phyloP scores from a whole-genome alignment of 2,329 filamentous ascomycete species.

The Nemania sp. region DNA sequence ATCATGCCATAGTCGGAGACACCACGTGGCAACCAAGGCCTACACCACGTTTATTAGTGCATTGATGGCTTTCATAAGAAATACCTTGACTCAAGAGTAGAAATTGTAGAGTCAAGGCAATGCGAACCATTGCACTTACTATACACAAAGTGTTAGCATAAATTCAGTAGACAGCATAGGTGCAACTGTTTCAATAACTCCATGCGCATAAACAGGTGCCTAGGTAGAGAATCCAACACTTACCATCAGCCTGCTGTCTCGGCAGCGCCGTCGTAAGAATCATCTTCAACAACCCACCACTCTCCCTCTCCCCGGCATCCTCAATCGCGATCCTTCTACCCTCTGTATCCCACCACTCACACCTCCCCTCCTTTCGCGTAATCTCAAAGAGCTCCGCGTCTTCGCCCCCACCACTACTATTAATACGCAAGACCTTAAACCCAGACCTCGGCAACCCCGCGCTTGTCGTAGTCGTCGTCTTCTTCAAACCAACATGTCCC shows the following conservation, averaged over 20 bases:
- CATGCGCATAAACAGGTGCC: no score
- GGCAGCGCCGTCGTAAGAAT: constrained; percentile 15
- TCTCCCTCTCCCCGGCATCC: constrained; percentile 6
- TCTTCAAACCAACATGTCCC: constrained; percentile 22
- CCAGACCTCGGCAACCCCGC: constrained; percentile 1
- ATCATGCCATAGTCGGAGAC: constrained; percentile 22
- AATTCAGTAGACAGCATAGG: neutral
- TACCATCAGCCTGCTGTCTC: constrained; percentile 12
- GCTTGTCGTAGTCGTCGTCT: constrained; percentile 3
- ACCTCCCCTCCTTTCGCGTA: constrained; percentile 6
- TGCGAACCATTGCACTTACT: no score
- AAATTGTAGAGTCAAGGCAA: no score
- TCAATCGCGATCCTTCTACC: constrained; percentile 17
- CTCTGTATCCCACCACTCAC: constrained; percentile 18
- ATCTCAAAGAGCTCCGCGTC: constrained; percentile 21
- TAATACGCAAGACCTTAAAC: constrained; percentile 12
- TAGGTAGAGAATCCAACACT: no score
- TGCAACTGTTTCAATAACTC: no score
- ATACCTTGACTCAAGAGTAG: no score
- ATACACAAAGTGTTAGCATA: constrained; percentile 1
- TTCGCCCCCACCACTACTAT: neutral
- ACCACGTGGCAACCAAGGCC: constrained; percentile 20
- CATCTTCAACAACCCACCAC: constrained; percentile 12
- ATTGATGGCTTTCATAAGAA: no score
- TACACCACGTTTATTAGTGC: neutral